These are phyloP conservation scores for Puccinia horiana DNA, from an alignment of 1,284 basidiomycete genomes.

Conservation along the genomic window DNA sequence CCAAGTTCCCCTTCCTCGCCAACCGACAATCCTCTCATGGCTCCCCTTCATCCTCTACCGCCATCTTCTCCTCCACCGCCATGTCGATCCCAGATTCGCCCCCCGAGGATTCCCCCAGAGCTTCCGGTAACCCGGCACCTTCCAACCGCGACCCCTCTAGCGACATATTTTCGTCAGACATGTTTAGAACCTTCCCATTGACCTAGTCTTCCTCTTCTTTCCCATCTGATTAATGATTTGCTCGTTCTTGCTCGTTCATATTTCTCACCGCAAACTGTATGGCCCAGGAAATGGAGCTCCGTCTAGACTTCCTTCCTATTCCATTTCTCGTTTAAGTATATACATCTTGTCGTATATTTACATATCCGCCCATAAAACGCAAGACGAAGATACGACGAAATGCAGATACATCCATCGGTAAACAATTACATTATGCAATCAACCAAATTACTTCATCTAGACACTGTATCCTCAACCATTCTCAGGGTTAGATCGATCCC, in stretches of 20 bases:
- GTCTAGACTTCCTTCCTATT: too few species aligned
- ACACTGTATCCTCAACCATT: too few species aligned
- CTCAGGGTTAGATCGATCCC: too few species aligned
- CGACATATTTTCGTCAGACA: background rate
- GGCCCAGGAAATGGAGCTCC: too few species aligned
- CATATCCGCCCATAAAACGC: too few species aligned
- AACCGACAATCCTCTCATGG: background rate
- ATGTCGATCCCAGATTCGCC: background rate
- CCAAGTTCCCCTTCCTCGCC: slow-evolving; percentile 10
- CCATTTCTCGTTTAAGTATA: too few species aligned
- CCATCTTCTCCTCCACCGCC: background rate
- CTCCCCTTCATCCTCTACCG: background rate
- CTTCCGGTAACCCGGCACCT: background rate
- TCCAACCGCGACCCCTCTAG: background rate
- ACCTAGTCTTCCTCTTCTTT: background rate
- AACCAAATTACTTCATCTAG: too few species aligned
- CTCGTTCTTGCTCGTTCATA: background rate
- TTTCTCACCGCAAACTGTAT: background rate
- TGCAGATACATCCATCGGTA: too few species aligned
- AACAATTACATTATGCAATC: too few species aligned
- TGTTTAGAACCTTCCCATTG: background rate
- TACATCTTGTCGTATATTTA: too few species aligned
- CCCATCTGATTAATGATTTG: background rate
- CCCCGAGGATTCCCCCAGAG: background rate
- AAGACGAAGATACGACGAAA: too few species aligned